Conservation (phyloP, 345 rosid genomes). For the Corchorus olitorius region DNA sequence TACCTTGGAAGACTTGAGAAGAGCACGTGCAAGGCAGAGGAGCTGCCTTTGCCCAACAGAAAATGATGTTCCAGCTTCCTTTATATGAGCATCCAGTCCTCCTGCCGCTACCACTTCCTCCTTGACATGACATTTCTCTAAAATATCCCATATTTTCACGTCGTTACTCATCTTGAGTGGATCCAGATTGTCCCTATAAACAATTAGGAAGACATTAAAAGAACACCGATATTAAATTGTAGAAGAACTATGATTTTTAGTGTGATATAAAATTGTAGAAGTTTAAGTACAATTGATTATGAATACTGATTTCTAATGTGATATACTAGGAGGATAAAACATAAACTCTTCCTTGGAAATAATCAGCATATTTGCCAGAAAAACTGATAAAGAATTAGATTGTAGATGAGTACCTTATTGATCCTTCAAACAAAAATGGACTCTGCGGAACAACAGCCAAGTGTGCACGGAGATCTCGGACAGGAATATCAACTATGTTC, state of each 20-base stretch:
- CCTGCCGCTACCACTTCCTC: constrained; percentile 78
- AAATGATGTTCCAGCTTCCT: constrained; percentile 70
- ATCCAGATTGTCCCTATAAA: constrained; percentile 80
- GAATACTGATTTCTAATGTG: no score
- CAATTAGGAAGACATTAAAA: not conserved
- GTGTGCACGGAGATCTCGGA: constrained; percentile 77
- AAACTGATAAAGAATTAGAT: not conserved
- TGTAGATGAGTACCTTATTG: constrained; percentile 58
- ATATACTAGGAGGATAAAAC: no score
- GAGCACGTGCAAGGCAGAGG: constrained; percentile 86
- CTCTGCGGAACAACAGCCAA: constrained; percentile 89
- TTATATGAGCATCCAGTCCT: constrained; percentile 63
- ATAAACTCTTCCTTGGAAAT: not conserved
- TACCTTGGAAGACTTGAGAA: constrained; percentile 86
- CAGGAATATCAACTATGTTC: constrained; percentile 58
- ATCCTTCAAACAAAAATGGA: constrained; percentile 87
- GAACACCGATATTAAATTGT: not conserved
- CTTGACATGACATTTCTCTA: constrained; percentile 82
- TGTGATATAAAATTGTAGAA: not conserved
- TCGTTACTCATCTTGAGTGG: constrained; percentile 60
- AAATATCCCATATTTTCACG: constrained; percentile 59
- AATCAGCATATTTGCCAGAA: not conserved
- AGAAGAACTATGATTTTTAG: not conserved
- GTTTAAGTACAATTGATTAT: no score
- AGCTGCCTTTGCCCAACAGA: constrained; percentile 96